These are phyloP conservation scores for Euphorbia pulcherrima DNA, from an alignment of 345 rosid genomes.

Conservation along the genomic window DNA sequence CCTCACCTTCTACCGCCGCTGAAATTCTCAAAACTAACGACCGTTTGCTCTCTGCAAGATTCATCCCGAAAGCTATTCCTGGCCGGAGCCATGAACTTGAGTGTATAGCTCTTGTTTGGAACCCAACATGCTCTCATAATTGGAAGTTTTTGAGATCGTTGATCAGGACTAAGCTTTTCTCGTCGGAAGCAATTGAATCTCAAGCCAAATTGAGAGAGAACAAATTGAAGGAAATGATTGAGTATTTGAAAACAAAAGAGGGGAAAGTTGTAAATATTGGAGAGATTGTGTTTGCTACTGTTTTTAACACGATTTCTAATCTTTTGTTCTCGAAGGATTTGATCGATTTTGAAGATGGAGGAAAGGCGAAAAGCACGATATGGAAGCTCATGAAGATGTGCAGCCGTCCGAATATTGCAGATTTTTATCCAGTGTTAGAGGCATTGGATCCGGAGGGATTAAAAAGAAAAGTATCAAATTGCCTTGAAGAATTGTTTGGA, in stretches of 20 bases:
- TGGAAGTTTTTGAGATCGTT: constrained; percentile 4
- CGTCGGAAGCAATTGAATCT: constrained; percentile 12
- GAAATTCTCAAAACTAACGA: constrained; percentile 21
- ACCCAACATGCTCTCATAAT: neutral
- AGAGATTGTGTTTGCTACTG: constrained; percentile 12
- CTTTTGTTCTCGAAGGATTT: constrained; percentile 9
- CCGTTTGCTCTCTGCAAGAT: constrained; percentile 12
- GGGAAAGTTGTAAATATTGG: constrained; percentile 7
- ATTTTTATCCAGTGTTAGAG: constrained; percentile 10
- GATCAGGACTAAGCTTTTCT: constrained; percentile 18
- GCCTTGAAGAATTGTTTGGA: neutral
- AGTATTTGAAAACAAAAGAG: constrained; percentile 1
- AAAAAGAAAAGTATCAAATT: neutral
- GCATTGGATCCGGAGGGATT: constrained; percentile 18
- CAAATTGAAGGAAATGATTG: constrained; percentile 13
- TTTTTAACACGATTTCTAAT: constrained; percentile 6
- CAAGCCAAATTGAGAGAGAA: constrained; percentile 11
- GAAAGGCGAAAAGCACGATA: neutral
- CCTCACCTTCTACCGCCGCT: constrained; percentile 8
- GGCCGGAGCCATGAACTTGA: neutral
- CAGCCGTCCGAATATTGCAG: neutral
- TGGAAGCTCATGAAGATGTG: neutral
- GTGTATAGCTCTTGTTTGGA: constrained; percentile 4
- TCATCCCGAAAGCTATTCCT: neutral
- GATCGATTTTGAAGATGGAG: neutral